Conservation (phyloP, 208 protist species). For the Wallacemonas sp. region DNA sequence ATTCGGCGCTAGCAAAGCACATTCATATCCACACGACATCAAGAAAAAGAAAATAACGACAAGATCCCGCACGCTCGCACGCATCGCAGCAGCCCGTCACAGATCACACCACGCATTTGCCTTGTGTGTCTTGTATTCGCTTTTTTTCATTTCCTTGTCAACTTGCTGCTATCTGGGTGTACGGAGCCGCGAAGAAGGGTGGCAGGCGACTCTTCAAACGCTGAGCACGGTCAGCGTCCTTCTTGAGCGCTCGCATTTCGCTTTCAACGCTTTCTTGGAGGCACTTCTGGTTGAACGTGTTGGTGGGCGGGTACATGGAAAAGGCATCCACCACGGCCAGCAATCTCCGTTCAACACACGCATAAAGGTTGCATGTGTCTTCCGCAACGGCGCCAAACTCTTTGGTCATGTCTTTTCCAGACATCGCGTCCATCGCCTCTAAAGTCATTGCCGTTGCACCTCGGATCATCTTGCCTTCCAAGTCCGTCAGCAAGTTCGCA, state of each 20-base stretch:
- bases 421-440: conserved; percentile 65
- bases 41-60: too few relatives aligned
- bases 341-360: conserved; percentile 20
- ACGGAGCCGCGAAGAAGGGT: conserved; percentile 35
- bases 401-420: conserved; percentile 38
- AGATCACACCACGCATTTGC: too few relatives aligned
- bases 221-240: conserved; percentile 28
- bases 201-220: conserved; percentile 41
- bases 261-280: conserved; percentile 16
- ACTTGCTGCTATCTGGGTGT: not conserved
- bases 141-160: too few relatives aligned
- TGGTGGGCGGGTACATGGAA: not conserved
- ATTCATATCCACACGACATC: too few relatives aligned
- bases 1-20: too few relatives aligned
- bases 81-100: too few relatives aligned
- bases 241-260: conserved; percentile 30
- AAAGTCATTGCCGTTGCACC: conserved; percentile 53
- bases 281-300: conserved; percentile 2
- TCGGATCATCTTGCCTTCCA: conserved; percentile 52
- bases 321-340: conserved; percentile 13
- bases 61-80: too few relatives aligned
- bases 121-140: too few relatives aligned
- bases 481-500: conserved; percentile 16
- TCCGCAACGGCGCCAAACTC: conserved; percentile 52
- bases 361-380: conserved; percentile 49